Base-by-base conservation (phyloP, 352 stramenopile species). In the Phytophthora fragariaefolia region DNA sequence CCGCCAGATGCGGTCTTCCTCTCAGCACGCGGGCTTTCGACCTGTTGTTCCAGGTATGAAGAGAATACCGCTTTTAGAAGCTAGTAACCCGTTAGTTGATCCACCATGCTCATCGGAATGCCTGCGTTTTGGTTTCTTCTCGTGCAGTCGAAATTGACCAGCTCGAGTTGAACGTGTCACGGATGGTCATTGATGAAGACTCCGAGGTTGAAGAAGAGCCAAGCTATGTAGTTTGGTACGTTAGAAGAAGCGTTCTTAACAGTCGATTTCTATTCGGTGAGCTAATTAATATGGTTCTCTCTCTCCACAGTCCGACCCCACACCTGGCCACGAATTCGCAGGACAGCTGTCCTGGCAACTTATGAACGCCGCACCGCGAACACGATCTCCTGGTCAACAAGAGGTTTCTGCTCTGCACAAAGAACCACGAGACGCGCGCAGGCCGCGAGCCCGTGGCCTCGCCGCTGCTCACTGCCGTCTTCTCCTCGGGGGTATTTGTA, bases 1-100 rank as follows among this genome's bases (percentile, higher is more conserved):
- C 46, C 80, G 86, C 54, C 85, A 90, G 54, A 80, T 92, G 75
- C 77, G 83, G 28, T 90, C 82, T 43, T 88, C 85, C 2, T 90
- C 83, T 0, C 83, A 92, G 48, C 80, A 76, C 36, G 76, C 76
- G 54, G 82, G 77, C 1, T 94, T 94, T 52, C 83, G 84, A 13
- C 84, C 86, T 22, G 80, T 94, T 47, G 77, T 90, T 28, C 81
- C 82, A 78, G 84, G 85, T 93, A 61, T 59, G 30, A 38, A 26
- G 20, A 42, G 47, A 18, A 51, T 45, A 23, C 9, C 42, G 28
- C 27, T 36, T 42, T 12, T 28, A 61, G 36, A 49, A 9, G 36
- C 12, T 20, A 9, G 18, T 9, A 45, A 17, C 12, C 13, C 9
- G 18, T 17, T 13, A 22, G 36, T 43, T 20, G 17, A 43, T 20